Conservation (phyloP, 164 flowering plant genomes). For the Kingdonia uniflora region DNA sequence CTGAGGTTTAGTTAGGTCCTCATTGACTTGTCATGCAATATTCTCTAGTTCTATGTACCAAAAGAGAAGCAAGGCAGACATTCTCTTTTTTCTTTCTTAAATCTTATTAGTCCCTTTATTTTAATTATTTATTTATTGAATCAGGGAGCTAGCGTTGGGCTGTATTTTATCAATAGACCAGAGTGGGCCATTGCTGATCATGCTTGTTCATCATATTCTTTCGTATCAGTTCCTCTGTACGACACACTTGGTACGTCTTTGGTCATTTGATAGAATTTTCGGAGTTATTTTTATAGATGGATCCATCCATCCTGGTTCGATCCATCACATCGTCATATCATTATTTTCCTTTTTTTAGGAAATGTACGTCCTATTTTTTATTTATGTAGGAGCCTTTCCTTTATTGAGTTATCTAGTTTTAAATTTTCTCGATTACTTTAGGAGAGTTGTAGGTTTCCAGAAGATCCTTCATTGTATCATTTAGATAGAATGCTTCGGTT, state of each 20-base stretch:
- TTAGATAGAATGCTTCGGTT: too few species aligned
- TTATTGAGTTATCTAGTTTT: too few species aligned
- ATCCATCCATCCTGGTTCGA: too few species aligned
- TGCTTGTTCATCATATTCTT: slow-evolving; percentile 97
- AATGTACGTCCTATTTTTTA: too few species aligned
- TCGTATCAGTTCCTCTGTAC: slow-evolving; percentile 85
- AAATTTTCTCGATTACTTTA: too few species aligned
- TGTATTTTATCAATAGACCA: slow-evolving; percentile 89
- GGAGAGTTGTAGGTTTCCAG: too few species aligned
- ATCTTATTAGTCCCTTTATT: not conserved
- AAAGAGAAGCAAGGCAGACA: not conserved
- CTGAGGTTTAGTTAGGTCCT: slow-evolving; percentile 3
- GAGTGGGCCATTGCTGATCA: slow-evolving; percentile 98
- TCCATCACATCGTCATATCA: too few species aligned
- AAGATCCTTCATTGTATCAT: too few species aligned
- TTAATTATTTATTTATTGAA: slow-evolving; percentile 1
- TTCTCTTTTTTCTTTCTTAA: slow-evolving; percentile 1
- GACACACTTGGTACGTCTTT: slow-evolving; percentile 81
- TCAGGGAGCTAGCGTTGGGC: slow-evolving; percentile 79
- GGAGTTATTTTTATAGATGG: too few species aligned
- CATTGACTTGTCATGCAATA: not conserved
- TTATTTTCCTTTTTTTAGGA: too few species aligned
- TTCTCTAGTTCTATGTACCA: not conserved
- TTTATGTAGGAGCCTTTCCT: too few species aligned
- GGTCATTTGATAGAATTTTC: slow-evolving; percentile 1